These are phyloP conservation scores for Talaromyces wortmannii DNA, from an alignment of 495 filamentous ascomycete genomes.

Conservation along the genomic window DNA sequence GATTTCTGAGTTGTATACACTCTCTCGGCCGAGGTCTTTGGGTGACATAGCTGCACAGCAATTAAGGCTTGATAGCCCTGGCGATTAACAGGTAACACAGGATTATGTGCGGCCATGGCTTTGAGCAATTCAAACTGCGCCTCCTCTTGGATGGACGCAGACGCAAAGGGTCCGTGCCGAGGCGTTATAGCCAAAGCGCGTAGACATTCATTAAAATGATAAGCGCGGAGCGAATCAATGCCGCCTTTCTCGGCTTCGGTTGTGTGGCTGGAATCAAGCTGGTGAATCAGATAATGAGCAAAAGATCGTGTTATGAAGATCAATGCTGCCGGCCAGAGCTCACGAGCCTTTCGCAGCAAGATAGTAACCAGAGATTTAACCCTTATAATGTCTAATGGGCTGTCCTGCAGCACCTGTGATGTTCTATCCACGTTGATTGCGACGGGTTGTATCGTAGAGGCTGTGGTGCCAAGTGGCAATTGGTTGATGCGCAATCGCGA, in stretches of 20 bases:
- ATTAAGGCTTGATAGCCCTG: slow-evolving; percentile 57
- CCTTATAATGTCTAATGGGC: slow-evolving; percentile 18
- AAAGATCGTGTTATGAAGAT: slow-evolving; percentile 36
- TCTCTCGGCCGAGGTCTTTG: slow-evolving; percentile 52
- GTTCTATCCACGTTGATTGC: slow-evolving; percentile 8
- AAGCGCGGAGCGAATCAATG: slow-evolving; percentile 18
- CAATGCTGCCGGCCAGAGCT: slow-evolving; percentile 49
- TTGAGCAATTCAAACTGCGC: slow-evolving; percentile 58
- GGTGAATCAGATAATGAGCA: slow-evolving; percentile 21
- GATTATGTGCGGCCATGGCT: slow-evolving; percentile 52
- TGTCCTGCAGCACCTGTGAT: slow-evolving; percentile 6
- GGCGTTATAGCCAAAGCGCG: slow-evolving; percentile 48
- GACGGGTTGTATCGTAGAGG: not conserved
- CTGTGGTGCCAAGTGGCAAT: slow-evolving; percentile 12
- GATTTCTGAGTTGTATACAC: slow-evolving; percentile 54
- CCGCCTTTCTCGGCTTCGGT: not conserved
- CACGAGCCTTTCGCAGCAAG: slow-evolving; percentile 52
- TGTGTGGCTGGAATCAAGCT: not conserved
- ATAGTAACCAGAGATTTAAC: slow-evolving; percentile 36
- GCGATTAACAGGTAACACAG: slow-evolving; percentile 48
- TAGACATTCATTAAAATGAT: slow-evolving; percentile 48
- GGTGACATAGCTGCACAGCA: slow-evolving; percentile 55
- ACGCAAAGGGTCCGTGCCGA: slow-evolving; percentile 38
- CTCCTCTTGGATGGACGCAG: slow-evolving; percentile 42
- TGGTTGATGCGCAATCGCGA: slow-evolving; percentile 32